Base-by-base conservation (phyloP, 1,139 yeast species). In the Nakaseomyces nivariensis region DNA sequence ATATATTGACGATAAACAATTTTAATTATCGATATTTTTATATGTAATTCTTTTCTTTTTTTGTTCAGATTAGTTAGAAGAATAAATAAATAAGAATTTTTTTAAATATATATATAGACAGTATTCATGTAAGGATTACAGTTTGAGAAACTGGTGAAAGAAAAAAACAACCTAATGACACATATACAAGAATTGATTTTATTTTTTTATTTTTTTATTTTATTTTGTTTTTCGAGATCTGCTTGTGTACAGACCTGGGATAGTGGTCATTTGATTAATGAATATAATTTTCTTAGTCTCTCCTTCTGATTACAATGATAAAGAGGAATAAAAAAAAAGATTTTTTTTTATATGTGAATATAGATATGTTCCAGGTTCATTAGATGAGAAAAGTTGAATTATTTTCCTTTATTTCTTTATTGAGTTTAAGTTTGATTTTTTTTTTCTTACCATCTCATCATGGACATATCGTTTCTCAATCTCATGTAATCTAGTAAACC, bases 401-500 rank as follows among this genome's bases (percentile, higher is more conserved):
- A 17, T 17, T 17, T 17, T 17, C 22, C 22, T 17, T 17, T 17
- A 33, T 33, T 29, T 29, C 9, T 29, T 29, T 29, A 29, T 7
- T 29, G 31, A 17, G 38, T 36, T 17, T 17, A 6, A 17, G 24
- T 5, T 5, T 13, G n/a, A 7, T 17, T 36, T 36, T 13, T 17
- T 17, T 13, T 17, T 6, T 6, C 25, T 68, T 67, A 77, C 81
- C 81, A 77, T 83, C 94, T 84, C 82, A 84, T 75, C 86, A 82
- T 79, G 65, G 92, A 78, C 89, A 85, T 85, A 66, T 82, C 89
- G 72, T 82, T 82, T 81, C 94, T 83, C 71, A 81, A 73, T 81
- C 92, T 82, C 78, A 75, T 76, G 80, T 85, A 85, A 70, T 85
- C 95, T 67, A 85, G 73, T 71, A 85, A 75, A 59, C 75, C 87